Evolutionary conservation across 2,329 filamentous ascomycete species (phyloP), one percentile per base, ranked within the genome.

Genomic region (Coniochaeta hoffmannii): DNA sequence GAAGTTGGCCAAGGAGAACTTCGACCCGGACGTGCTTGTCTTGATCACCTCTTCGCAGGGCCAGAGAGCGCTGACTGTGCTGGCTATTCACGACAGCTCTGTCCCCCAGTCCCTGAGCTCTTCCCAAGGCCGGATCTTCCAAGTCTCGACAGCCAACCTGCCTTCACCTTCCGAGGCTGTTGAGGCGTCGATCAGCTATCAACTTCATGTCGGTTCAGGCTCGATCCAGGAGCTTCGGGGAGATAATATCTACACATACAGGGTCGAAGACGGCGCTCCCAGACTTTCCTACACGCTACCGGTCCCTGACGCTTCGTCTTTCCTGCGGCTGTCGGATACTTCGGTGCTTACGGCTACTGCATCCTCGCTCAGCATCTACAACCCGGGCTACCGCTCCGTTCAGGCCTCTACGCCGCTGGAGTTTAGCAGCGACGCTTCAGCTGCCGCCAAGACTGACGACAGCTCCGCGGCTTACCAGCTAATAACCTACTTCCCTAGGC

Each of bases 371-470:
- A 77, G 74, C 41, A 74, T 89, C 14, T 88, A 87, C 66, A 90
- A 90, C 68, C 82, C 86, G 32, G 81, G 85, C 57, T 91, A 85
- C 66, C 80, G 74, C 30, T 83, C 81, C 8, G 65, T 83, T n/a
- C 81, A 84, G 61, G 78, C 78, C 31, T 76, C 75, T 12, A 66
- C 75, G 5, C 59, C 70, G 2, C 59, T 79, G 52, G 72, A 80
- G 52, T 15, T 53, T 11, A 61, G 76, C n/a, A 73, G 73, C 0
- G 69, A 69, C n/a, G n/a, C 64, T 73, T 49, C 51, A 56, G 30
- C 56, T 51, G 64, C 67, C 44, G 30, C 66, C 58, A 68, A 74
- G 65, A 63, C 61, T 64, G 63, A 74, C 66, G 54, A 56, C 17
- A n/a, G 22, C 12, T 46, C 41, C n/a, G 62, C 64, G 24, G 8